Evolutionary conservation across 2,329 filamentous ascomycete species (phyloP).

Genomic region (Nemania sp.): DNA sequence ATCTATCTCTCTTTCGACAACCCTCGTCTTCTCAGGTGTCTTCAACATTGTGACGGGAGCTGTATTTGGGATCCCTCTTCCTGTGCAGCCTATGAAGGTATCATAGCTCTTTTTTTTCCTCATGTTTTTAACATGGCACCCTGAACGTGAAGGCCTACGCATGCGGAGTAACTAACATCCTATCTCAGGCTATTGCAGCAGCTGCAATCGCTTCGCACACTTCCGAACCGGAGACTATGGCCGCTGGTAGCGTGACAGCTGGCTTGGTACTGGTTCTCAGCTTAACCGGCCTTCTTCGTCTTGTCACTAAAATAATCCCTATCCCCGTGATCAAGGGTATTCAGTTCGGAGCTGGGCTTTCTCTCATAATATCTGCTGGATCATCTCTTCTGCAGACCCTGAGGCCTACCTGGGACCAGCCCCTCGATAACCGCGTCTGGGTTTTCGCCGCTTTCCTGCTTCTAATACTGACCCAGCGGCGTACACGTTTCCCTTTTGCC

Average conservation of each 20-base stretch:
- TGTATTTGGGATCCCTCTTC: slow-evolving; percentile 87
- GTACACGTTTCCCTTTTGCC: slow-evolving; percentile 80
- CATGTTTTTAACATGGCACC: background rate
- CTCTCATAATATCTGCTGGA: slow-evolving; percentile 82
- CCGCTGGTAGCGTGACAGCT: slow-evolving; percentile 84
- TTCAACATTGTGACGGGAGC: slow-evolving; percentile 87
- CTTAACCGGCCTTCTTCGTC: slow-evolving; percentile 79
- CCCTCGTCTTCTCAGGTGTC: slow-evolving; percentile 87
- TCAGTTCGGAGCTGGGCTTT: slow-evolving; percentile 90
- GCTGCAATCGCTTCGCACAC: slow-evolving; percentile 81
- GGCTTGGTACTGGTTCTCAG: slow-evolving; percentile 80
- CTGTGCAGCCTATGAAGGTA: slow-evolving; percentile 88
- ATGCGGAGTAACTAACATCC: slow-evolving; percentile 22
- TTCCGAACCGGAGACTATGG: slow-evolving; percentile 77
- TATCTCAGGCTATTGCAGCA: slow-evolving; percentile 79
- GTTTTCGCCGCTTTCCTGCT: slow-evolving; percentile 77
- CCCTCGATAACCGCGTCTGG: slow-evolving; percentile 84
- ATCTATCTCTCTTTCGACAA: slow-evolving; percentile 84
- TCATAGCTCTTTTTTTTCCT: too few relatives aligned
- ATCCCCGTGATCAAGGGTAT: slow-evolving; percentile 94
- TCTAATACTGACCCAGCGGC: slow-evolving; percentile 74
- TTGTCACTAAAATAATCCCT: slow-evolving; percentile 80
- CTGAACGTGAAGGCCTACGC: background rate
- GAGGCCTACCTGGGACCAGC: slow-evolving; percentile 69
- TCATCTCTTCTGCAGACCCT: slow-evolving; percentile 74